Evolutionary conservation across 768 basidiomycete genomes (phyloP), one percentile per base, ranked within the genome.

Genomic region (Lactarius quietus): DNA sequence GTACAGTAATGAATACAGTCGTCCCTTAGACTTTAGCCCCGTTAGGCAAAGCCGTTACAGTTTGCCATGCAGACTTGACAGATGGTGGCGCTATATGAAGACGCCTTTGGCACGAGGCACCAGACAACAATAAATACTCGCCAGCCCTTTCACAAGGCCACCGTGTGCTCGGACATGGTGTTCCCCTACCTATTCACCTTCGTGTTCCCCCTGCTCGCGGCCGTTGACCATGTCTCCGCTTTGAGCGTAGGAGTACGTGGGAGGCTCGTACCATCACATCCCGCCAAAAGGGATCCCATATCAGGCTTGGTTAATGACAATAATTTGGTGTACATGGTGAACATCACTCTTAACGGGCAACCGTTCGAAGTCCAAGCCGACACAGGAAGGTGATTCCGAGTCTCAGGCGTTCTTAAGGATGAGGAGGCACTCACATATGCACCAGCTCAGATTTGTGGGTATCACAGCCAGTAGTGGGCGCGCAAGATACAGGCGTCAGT

Each of bases 371-470:
- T 74, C 35, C 69, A 74, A 12, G 66, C 75, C n/a, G 76, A 77
- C 60, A 76, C 75, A 8, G 76, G 76, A 41, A 76, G 74, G 74
- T 76, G 61, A 45, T 48, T 31, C 33, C 53, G 39, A 23, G 29
- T 57, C 20, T 62, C 29, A 10, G n/a, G 7, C 20, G 33, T 43
- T 9, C 26, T 14, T 26, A 26, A 20, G 28, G 15, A 53, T n/a
- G 51, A 26, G n/a, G 28, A 2, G 20, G 33, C n/a, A 31, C 39
- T 53, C 18, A 45, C 55, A 45, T 36, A 12, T 48, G 38, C 15
- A 36, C 26, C 38, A 76, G 75, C 45, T 71, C 75, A 14, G 76
- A 77, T 59, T 53, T 77, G 26, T 75, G 73, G 69, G 72, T 76
- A 3, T 71, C 70, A 17, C 73, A 73, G 3, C 59, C 66, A 26